A percentile compares a stretch with the other conserved stretches of the same genome.
Evolutionary conservation across 73 alveolate species (phyloP).

Genomic region (Paramecium sonneborni): DNA sequence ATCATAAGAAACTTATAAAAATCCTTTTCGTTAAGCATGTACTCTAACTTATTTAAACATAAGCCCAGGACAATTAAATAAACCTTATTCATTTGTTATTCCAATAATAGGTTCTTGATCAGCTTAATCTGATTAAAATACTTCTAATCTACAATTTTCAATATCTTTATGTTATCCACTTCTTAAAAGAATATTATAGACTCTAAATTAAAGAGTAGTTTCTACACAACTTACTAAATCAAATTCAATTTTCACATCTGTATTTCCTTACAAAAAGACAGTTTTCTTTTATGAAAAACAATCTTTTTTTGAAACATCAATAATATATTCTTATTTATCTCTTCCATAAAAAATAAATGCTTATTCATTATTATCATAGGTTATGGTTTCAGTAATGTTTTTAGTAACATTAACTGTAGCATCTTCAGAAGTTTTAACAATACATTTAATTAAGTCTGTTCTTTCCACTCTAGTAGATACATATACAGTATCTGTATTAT

Average conservation of each 20-base stretch:
- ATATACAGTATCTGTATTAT: not conserved
- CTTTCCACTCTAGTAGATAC: constrained; percentile 44
- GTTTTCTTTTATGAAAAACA: not conserved
- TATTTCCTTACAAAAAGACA: not conserved
- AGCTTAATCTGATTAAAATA: constrained; percentile 16
- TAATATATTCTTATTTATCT: constrained; percentile 12
- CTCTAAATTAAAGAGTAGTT: constrained; percentile 27
- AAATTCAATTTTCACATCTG: not conserved
- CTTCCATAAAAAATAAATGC: constrained; percentile 46
- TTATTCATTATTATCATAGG: not conserved
- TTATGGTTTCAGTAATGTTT: not conserved
- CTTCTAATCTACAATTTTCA: constrained; percentile 26
- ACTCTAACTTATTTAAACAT: constrained; percentile 49
- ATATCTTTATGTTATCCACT: constrained; percentile 28
- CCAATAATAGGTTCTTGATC: constrained; percentile 42
- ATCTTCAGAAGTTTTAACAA: constrained; percentile 32
- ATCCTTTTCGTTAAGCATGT: constrained; percentile 50
- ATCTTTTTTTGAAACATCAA: constrained; percentile 34
- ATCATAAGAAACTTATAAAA: constrained; percentile 4
- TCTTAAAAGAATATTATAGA: not conserved
- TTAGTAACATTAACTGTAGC: constrained; percentile 2
- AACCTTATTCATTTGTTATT: not conserved
- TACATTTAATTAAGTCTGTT: not conserved
- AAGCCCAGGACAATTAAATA: constrained; percentile 16
- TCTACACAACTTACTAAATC: constrained; percentile 57